A percentile compares a stretch with the other conserved stretches of the same genome.
Conservation (phyloP, 2,329 filamentous ascomycete genomes). For the Aspergillus hiratsukae region DNA sequence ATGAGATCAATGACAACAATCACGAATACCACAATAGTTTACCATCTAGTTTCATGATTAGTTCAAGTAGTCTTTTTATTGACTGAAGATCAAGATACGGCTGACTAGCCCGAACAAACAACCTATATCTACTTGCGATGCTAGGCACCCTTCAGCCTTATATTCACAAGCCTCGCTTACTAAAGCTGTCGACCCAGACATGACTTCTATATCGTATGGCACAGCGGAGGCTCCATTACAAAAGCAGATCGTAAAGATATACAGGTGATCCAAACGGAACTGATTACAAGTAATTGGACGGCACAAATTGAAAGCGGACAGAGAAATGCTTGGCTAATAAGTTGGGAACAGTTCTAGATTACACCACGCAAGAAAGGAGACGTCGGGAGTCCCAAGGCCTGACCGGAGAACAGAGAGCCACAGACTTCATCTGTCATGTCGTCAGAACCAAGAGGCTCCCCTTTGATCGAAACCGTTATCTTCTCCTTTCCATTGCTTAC, state of each 20-base stretch:
- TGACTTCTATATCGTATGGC: too few species aligned
- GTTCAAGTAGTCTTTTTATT: not conserved
- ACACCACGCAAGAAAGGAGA: conserved; percentile 19
- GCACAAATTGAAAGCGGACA: not conserved
- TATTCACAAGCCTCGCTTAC: too few species aligned
- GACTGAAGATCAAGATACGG: not conserved
- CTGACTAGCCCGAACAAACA: not conserved
- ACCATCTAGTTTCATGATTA: not conserved
- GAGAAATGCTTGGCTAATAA: conserved; percentile 11
- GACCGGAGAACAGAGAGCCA: conserved; percentile 10
- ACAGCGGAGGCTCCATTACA: too few species aligned
- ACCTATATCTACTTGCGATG: too few species aligned
- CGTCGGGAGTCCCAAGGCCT: conserved; percentile 5
- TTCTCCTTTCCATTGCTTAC: conserved; percentile 28
- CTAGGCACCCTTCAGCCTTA: too few species aligned
- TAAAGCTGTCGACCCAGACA: too few species aligned
- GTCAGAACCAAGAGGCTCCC: not conserved
- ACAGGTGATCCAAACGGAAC: conserved; percentile 3
- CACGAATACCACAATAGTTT: not conserved
- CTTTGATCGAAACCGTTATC: conserved; percentile 5
- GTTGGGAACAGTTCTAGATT: conserved; percentile 27
- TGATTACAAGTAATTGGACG: not conserved
- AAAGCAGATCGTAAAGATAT: not conserved
- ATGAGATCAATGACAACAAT: not conserved
- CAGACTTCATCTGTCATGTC: conserved; percentile 5